Evolutionary conservation across 345 rosid genomes (phyloP).

Genomic region (Sonneratia caseolaris): DNA sequence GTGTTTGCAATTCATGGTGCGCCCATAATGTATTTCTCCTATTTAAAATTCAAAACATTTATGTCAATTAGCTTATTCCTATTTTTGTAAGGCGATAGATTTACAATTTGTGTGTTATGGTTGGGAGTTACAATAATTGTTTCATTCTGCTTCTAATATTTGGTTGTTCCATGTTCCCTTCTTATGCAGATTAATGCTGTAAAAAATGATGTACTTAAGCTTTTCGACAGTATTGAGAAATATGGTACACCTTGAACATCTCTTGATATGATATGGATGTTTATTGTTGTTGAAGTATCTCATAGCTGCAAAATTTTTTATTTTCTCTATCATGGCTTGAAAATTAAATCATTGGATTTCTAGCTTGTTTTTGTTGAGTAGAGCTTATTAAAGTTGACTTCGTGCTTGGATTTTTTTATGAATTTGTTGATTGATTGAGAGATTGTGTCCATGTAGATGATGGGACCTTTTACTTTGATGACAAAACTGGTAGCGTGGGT

Average conservation of each 20-base stretch:
- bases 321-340: background rate
- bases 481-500: constrained; percentile 47
- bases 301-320: background rate
- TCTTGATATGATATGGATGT: background rate
- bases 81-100: background rate
- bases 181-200: constrained; percentile 49
- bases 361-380: background rate
- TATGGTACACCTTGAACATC: constrained; percentile 45
- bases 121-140: background rate
- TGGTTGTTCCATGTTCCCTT: background rate
- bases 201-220: constrained; percentile 65
- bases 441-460: constrained; percentile 42
- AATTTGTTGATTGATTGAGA: background rate
- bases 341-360: background rate
- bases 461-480: constrained; percentile 76
- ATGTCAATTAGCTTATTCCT: too few relatives aligned
- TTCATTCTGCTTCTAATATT: background rate
- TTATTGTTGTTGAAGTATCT: background rate
- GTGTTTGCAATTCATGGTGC: background rate
- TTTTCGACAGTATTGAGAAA: constrained; percentile 72
- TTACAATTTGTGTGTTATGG: background rate
- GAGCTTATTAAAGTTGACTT: background rate
- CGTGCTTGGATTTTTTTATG: background rate
- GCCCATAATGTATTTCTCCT: background rate
- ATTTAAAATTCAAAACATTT: background rate